Evolutionary conservation across 1,284 basidiomycete species (phyloP).

Genomic region (Ceratobasidium sp.): DNA sequence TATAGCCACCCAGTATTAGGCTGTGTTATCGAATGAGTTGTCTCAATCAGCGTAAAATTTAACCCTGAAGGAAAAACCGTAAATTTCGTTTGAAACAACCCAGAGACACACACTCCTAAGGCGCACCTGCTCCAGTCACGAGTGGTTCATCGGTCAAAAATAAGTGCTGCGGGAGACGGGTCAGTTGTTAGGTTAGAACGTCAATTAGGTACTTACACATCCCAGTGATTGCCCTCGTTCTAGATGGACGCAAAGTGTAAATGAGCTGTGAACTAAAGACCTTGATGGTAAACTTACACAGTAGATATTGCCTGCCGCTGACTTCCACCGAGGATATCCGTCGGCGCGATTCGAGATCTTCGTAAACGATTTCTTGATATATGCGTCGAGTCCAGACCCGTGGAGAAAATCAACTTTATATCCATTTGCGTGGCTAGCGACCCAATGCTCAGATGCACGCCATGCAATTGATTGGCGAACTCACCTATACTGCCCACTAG

Average conservation of each 20-base stretch:
- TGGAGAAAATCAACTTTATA: slow-evolving; percentile 46
- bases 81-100: no score
- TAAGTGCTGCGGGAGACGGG: slow-evolving; percentile 1
- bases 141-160: background rate
- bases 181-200: background rate
- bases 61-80: no score
- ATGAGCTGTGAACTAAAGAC: background rate
- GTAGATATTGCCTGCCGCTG: slow-evolving; percentile 46
- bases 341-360: slow-evolving; percentile 45
- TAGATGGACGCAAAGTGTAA: background rate
- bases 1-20: no score
- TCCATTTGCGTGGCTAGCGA: slow-evolving; percentile 38
- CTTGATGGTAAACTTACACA: slow-evolving; percentile 33
- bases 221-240: slow-evolving; percentile 47
- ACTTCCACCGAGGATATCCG: slow-evolving; percentile 46
- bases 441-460: background rate
- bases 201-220: slow-evolving; percentile 32
- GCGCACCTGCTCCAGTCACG: no score
- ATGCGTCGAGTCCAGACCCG: slow-evolving; percentile 31
- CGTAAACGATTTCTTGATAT: slow-evolving; percentile 42
- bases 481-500: slow-evolving; percentile 44
- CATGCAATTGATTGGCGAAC: background rate
- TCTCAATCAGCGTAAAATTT: no score
- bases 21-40: no score
- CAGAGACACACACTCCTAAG: no score